A percentile compares a stretch with the other conserved stretches of the same genome.
These are phyloP conservation scores for Miamiensis avidus DNA, from an alignment of 169 alveolate genomes.

Conservation along the genomic window DNA sequence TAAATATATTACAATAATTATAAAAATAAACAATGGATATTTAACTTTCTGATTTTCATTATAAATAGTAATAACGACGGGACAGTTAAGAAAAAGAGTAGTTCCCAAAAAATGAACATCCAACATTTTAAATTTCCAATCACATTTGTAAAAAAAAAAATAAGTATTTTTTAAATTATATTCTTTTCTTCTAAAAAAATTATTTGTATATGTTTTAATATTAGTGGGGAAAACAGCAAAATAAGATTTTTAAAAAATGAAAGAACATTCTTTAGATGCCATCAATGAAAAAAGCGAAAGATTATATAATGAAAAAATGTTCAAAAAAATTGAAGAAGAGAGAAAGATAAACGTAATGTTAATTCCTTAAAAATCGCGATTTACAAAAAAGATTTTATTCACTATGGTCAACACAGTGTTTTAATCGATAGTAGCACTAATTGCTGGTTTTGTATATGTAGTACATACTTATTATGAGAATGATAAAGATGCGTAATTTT, in stretches of 20 bases:
- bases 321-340: neutral
- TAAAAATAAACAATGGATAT: no score
- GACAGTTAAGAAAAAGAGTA: no score
- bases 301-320: neutral
- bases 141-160: no score
- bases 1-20: no score
- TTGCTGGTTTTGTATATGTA: constrained; percentile 8
- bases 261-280: neutral
- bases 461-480: constrained; percentile 15
- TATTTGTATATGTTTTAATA: no score
- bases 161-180: no score
- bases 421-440: constrained; percentile 3
- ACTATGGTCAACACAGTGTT: constrained; percentile 16
- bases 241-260: neutral
- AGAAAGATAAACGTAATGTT: neutral
- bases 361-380: neutral
- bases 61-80: no score
- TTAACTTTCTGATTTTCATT: no score
- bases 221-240: neutral
- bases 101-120: no score
- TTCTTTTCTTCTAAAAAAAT: no score
- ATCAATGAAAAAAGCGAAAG: neutral
- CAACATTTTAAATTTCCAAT: no score
- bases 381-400: neutral
- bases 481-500: neutral